A percentile compares a stretch with the other conserved stretches of the same genome.
These are phyloP conservation scores for Penicillium mononematosum DNA, from an alignment of 495 filamentous ascomycete species.

Conservation along the genomic window DNA sequence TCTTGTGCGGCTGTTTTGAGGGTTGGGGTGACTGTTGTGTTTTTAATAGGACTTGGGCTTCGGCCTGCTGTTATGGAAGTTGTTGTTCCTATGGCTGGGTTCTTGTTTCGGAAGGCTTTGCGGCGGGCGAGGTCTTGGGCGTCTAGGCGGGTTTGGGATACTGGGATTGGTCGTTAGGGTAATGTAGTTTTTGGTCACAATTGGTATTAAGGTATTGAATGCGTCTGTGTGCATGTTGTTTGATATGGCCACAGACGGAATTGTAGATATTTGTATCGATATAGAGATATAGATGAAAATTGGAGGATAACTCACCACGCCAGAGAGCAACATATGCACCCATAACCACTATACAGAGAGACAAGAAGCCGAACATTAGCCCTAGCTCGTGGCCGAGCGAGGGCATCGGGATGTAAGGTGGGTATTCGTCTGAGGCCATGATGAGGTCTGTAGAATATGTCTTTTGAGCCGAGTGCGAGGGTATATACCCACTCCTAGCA, in stretches of 20 bases:
- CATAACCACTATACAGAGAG: constrained; percentile 38
- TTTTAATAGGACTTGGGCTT: neutral
- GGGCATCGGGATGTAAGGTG: constrained; percentile 31
- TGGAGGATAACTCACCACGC: constrained; percentile 28
- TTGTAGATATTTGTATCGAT: neutral
- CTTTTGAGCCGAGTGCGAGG: neutral
- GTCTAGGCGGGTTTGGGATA: constrained; percentile 26
- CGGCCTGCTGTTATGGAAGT: constrained; percentile 14
- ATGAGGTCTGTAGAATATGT: neutral
- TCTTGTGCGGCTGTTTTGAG: constrained; percentile 10
- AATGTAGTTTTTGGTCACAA: neutral
- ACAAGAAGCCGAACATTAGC: constrained; percentile 44
- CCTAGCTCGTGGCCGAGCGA: constrained; percentile 43
- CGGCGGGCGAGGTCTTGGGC: constrained; percentile 36
- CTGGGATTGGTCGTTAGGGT: constrained; percentile 14
- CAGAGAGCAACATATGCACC: constrained; percentile 40
- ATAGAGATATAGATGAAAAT: neutral
- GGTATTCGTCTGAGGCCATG: constrained; percentile 20
- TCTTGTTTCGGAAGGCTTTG: constrained; percentile 31
- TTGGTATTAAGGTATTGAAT: neutral
- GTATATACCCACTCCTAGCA: neutral
- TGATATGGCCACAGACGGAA: neutral
- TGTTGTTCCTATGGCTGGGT: constrained; percentile 16
- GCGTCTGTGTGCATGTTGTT: neutral
- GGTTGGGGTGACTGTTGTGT: neutral